Conservation (phyloP, 2,329 filamentous ascomycete species). For the Fusarium equiseti region DNA sequence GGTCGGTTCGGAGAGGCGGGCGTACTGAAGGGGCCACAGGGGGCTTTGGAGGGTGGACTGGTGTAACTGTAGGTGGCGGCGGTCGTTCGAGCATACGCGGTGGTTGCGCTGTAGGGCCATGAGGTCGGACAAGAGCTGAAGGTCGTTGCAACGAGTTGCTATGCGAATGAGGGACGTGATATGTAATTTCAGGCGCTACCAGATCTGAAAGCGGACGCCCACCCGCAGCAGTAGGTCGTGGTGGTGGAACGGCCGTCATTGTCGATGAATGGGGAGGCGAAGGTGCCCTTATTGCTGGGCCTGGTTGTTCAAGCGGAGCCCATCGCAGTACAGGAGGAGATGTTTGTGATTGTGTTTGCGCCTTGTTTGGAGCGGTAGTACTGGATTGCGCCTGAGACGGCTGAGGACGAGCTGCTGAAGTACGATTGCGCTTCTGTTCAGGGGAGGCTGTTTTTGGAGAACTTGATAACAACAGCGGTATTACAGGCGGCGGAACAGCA, state of each 20-base stretch:
- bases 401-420: conserved; percentile 17
- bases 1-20: conserved; percentile 63
- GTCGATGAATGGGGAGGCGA: conserved; percentile 6
- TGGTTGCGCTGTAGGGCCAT: conserved; percentile 51
- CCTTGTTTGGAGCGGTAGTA: conserved; percentile 4
- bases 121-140: conserved; percentile 52
- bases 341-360: conserved; percentile 18
- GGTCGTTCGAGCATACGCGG: conserved; percentile 50
- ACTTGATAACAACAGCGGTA: conserved; percentile 30
- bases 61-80: conserved; percentile 49
- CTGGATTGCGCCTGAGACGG: conserved; percentile 16
- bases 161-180: conserved; percentile 54
- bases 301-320: conserved; percentile 44
- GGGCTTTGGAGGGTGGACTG: conserved; percentile 54
- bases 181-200: conserved; percentile 57
- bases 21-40: conserved; percentile 46
- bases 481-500: conserved; percentile 30
- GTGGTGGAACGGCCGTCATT: conserved; percentile 43
- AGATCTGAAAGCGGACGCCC: conserved; percentile 51
- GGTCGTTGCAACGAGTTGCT: conserved; percentile 39
- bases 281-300: conserved; percentile 27
- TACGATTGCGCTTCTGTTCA: conserved; percentile 42
- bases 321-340: conserved; percentile 43
- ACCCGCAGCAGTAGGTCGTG: conserved; percentile 24
- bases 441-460: conserved; percentile 11